phyloP scores from a whole-genome alignment of 2,329 filamentous ascomycete species.

The Daldinia eschscholtzii region DNA sequence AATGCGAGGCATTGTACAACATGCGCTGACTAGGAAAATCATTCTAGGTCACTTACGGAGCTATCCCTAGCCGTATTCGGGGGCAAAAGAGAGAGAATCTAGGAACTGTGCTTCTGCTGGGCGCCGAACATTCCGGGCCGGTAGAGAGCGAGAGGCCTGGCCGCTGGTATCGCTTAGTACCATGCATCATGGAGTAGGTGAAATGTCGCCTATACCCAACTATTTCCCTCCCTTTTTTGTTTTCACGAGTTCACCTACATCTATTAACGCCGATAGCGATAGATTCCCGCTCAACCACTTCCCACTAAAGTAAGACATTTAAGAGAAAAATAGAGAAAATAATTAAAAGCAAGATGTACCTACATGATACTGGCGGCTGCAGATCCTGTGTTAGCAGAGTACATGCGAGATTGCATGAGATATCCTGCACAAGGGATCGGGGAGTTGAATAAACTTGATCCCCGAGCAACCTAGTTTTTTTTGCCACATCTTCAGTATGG shows the following conservation, averaged over 20 bases:
- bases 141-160: slow-evolving; percentile 12
- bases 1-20: slow-evolving; percentile 35
- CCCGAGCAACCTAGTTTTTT: slow-evolving; percentile 30
- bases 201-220: slow-evolving; percentile 20
- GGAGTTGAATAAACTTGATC: slow-evolving; percentile 33
- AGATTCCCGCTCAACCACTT: slow-evolving; percentile 33
- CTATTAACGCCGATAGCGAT: slow-evolving; percentile 14
- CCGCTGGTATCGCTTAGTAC: slow-evolving; percentile 13
- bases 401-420: slow-evolving; percentile 35
- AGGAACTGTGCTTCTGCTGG: slow-evolving; percentile 35
- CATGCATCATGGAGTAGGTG: slow-evolving; percentile 11
- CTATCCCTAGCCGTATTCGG: slow-evolving; percentile 47
- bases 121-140: slow-evolving; percentile 48
- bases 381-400: slow-evolving; percentile 23
- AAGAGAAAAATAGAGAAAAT: slow-evolving; percentile 28
- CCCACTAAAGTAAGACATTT: slow-evolving; percentile 42
- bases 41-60: slow-evolving; percentile 44
- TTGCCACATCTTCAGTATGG: slow-evolving; percentile 36
- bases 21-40: slow-evolving; percentile 33
- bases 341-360: slow-evolving; percentile 30
- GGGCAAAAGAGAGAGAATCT: slow-evolving; percentile 27
- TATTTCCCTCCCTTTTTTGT: slow-evolving; percentile 16
- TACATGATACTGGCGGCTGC: slow-evolving; percentile 29
- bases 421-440: slow-evolving; percentile 33
- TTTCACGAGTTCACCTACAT: slow-evolving; percentile 5